These are phyloP conservation scores for Tulasnella sp. DNA, from an alignment of 768 basidiomycete genomes.

Conservation along the genomic window DNA sequence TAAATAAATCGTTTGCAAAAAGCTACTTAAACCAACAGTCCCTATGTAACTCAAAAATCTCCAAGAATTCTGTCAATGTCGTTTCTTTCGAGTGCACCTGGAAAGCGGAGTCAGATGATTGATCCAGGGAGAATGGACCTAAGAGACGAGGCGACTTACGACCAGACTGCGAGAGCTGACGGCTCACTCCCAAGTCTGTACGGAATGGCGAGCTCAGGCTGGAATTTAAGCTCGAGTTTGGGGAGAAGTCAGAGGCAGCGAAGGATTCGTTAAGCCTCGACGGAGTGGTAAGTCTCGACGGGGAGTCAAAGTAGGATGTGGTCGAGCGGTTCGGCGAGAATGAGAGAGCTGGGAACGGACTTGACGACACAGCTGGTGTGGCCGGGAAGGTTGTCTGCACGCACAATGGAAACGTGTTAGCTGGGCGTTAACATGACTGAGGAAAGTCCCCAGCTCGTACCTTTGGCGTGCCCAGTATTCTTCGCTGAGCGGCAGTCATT, in stretches of 20 bases:
- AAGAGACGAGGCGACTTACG: background rate
- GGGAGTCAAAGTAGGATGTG: constrained; percentile 6
- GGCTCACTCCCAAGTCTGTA: background rate
- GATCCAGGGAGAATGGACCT: background rate
- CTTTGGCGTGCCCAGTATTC: constrained; percentile 4
- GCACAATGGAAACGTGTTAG: background rate
- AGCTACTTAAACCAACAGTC: background rate
- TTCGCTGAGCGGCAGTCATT: constrained; percentile 10
- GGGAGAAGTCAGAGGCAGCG: constrained; percentile 8
- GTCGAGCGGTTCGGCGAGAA: background rate
- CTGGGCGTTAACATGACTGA: background rate
- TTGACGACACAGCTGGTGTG: background rate
- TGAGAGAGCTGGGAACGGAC: background rate
- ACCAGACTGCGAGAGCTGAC: background rate
- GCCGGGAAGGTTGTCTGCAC: background rate
- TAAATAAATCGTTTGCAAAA: background rate
- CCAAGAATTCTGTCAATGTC: background rate
- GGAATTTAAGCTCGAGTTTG: constrained; percentile 1
- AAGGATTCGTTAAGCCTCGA: constrained; percentile 6
- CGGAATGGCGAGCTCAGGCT: background rate
- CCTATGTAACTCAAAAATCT: background rate
- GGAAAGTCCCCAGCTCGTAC: background rate
- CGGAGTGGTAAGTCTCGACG: constrained; percentile 7
- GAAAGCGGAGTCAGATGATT: background rate
- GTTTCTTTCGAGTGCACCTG: background rate